These are phyloP conservation scores for Botryobasidium botryosum DNA, from an alignment of 768 basidiomycete genomes.

Conservation along the genomic window DNA sequence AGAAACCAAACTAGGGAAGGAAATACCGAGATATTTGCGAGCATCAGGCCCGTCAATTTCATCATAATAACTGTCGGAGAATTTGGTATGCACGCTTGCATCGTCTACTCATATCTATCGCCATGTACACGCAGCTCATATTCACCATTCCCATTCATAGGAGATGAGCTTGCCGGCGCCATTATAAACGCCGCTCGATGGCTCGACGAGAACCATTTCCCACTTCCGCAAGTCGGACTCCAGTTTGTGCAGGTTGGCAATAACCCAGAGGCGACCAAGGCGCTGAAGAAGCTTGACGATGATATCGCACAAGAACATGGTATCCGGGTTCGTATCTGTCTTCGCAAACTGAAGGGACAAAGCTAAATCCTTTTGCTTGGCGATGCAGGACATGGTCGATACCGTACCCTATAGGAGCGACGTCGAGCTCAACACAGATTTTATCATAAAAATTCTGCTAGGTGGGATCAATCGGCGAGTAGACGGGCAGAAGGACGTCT, in stretches of 20 bases:
- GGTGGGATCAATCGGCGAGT: constrained; percentile 47
- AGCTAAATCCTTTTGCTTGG: too few relatives aligned
- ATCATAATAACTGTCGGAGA: constrained; percentile 49
- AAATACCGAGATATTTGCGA: background rate
- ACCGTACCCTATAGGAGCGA: constrained; percentile 34
- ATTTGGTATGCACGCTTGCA: constrained; percentile 16
- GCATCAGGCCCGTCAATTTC: constrained; percentile 38
- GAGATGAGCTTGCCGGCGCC: constrained; percentile 16
- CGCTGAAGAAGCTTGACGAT: constrained; percentile 37
- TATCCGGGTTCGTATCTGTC: constrained; percentile 28
- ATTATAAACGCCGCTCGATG: constrained; percentile 16
- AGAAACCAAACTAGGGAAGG: constrained; percentile 12
- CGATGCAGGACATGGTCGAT: constrained; percentile 48
- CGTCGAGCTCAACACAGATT: constrained; percentile 27
- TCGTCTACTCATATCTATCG: background rate
- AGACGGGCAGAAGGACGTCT: constrained; percentile 17
- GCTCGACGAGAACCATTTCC: constrained; percentile 22
- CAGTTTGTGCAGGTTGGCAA: constrained; percentile 24
- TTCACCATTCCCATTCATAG: constrained; percentile 3
- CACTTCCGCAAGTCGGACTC: constrained; percentile 23
- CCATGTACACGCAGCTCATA: constrained; percentile 20
- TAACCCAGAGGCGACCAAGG: constrained; percentile 20
- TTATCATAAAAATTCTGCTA: constrained; percentile 43
- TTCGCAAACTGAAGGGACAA: background rate
- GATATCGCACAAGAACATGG: constrained; percentile 26